Evolutionary conservation across 345 rosid species (phyloP).

Genomic region (Eucalyptus marginata): DNA sequence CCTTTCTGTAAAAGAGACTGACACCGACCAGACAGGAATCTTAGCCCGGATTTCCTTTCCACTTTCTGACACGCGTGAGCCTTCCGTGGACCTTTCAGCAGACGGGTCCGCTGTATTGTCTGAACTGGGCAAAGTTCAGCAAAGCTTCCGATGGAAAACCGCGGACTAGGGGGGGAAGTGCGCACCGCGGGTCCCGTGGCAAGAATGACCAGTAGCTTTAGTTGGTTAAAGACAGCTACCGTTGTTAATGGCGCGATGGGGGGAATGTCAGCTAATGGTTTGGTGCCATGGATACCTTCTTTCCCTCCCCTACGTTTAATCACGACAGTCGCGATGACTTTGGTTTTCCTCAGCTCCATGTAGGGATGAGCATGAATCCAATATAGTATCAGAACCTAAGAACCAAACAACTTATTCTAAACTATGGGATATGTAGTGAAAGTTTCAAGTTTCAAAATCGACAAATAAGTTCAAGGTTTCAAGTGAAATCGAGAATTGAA

Average conservation of each 20-base stretch:
- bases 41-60: not conserved
- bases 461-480: too few species aligned
- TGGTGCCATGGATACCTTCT: not conserved
- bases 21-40: not conserved
- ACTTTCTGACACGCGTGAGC: not conserved
- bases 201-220: not conserved
- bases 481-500: too few species aligned
- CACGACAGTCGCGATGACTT: not conserved
- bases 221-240: not conserved
- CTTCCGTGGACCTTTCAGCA: not conserved
- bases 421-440: too few species aligned
- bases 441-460: too few species aligned
- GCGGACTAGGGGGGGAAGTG: not conserved
- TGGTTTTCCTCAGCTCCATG: not conserved
- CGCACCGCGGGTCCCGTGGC: not conserved
- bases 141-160: not conserved
- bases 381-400: rapidly evolving
- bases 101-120: not conserved
- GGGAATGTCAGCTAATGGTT: not conserved
- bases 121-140: not conserved
- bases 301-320: not conserved
- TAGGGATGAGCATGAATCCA: too few species aligned
- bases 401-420: too few species aligned
- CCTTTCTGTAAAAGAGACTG: not conserved
- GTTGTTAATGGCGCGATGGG: not conserved